Evolutionary conservation across 2,329 filamentous ascomycete species (phyloP), one percentile per base, ranked within the genome.

Genomic region (Kalmusia sp.): DNA sequence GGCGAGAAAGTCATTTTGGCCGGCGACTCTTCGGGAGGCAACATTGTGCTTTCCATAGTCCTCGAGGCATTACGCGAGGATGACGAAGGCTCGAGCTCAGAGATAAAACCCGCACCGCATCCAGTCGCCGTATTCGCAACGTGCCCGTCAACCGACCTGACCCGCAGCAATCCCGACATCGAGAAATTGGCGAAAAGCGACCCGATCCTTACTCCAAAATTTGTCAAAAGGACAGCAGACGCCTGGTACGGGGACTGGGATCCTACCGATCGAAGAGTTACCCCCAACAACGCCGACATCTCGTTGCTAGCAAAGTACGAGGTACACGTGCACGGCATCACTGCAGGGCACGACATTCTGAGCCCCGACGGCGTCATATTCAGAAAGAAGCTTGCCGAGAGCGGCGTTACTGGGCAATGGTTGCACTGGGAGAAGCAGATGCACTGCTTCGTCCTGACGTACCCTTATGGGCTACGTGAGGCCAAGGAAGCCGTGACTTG

Each of bases 361-460:
- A 73, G 75, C 0, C 82, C 83, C 0, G 84, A 86, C 57, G 81
- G 77, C 1, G 33, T 82, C 1, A 56, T 75, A 0, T 82, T 85
- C 43, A 64, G 80, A 4, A 75, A 82, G 2, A 77, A 74, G 49
- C 80, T 78, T 6, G 70, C 72, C 24, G 64, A 78, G 37, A 63
- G 70, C 14, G 64, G 67, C 0, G 75, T 86, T 0, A 43, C 67
- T 1, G 84, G 84, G 0, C 73, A 82, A 50, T 86, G 84, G 84
- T 58, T 87, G 34, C 73, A 83, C 8, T 87, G 84, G 84, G 78
- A 83, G 15, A 79, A 79, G 15, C 81, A 85, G 69, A 86, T 87
- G 81, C 84, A 87, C 65, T 84, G 81, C 54, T 86, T 85, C 47
- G 77, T 81, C 1, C 65, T 86, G 30, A 78, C 80, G 1, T 79